Conservation (phyloP, 208 protist genomes). For the Acanthamoeba healyi region DNA sequence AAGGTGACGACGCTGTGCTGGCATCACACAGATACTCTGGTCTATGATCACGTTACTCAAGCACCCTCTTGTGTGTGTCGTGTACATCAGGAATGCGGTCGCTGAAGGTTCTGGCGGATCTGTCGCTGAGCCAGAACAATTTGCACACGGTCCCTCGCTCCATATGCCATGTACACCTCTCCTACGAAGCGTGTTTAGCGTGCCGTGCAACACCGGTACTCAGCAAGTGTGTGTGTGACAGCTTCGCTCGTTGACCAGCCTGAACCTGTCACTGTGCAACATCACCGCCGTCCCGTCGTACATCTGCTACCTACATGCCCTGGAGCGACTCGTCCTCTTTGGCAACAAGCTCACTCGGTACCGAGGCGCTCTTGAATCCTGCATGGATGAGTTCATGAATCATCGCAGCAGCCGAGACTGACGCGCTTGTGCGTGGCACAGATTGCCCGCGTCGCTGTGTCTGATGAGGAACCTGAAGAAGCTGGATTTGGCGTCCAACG, state of each 20-base stretch:
- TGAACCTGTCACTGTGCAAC: neutral
- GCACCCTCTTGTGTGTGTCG: too few species aligned
- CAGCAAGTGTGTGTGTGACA: too few species aligned
- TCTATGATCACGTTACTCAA: too few species aligned
- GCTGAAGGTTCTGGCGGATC: neutral
- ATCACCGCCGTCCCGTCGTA: neutral
- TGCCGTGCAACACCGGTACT: too few species aligned
- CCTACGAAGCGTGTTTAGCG: neutral
- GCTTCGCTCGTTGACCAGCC: conserved; percentile 7
- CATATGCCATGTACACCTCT: neutral
- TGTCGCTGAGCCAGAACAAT: neutral
- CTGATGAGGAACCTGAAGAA: neutral
- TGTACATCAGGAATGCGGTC: neutral
- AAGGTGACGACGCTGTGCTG: neutral
- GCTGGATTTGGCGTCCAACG: neutral
- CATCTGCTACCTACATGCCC: conserved; percentile 7
- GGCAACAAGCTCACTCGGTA: conserved; percentile 2
- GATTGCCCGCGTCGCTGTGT: neutral
- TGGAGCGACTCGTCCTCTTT: neutral
- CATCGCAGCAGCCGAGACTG: too few species aligned
- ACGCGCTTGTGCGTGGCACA: neutral
- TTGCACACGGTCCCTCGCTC: neutral
- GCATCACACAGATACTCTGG: too few species aligned
- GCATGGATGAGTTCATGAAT: too few species aligned
- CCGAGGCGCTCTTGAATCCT: too few species aligned